Evolutionary conservation across 2,329 filamentous ascomycete genomes (phyloP), one percentile per base, ranked within the genome.

Genomic region (Ambrosiella beaveri): DNA sequence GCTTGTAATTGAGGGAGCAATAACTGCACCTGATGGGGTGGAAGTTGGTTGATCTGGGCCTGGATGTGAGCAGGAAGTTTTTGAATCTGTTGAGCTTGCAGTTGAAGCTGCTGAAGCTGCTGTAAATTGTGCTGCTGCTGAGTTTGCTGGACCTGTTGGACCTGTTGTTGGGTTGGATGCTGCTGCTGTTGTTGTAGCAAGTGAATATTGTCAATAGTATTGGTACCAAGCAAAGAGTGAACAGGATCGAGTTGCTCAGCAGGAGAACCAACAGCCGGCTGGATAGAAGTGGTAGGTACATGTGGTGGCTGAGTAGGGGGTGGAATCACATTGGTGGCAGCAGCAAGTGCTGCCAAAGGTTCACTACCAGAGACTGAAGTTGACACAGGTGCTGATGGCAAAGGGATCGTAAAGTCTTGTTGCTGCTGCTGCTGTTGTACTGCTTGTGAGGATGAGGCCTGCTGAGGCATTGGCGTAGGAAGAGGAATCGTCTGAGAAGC

Each of bases 321-420:
- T 19, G 52, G 11, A 13, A 38, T 27, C 1, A 9, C 41, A 38
- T 50, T 41, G 5, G 58, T 50, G 13, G 51, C 41, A 39, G 19
- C 55, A 41, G 52, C 37, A 19, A 52, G 12, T n/a, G 38, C 51
- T 44, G 59, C 36, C 27, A 60, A 41, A 17, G 59, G 15, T 51
- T 45, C 37, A 17, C 45, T n/a, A 27, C 27, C 38, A 2, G 51
- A n/a, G 45, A 19, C 45, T 11, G 17, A 35, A 19, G 13, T 35
- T 17, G 53, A 15, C n/a, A 36, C 36, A 19, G 58, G 58, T 5
- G 54, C 35, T 11, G 49, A 49, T 35, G 59, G 59, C 13, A 60
- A 40, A 6, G 59, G 59, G 40, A 60, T 60, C 5, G 59, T 60
- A n/a, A 57, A 60, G 7, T 41, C 44, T 17, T 47, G 56, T 6